Base-by-base conservation (phyloP, 345 rosid species). In the Citrus glauca region DNA sequence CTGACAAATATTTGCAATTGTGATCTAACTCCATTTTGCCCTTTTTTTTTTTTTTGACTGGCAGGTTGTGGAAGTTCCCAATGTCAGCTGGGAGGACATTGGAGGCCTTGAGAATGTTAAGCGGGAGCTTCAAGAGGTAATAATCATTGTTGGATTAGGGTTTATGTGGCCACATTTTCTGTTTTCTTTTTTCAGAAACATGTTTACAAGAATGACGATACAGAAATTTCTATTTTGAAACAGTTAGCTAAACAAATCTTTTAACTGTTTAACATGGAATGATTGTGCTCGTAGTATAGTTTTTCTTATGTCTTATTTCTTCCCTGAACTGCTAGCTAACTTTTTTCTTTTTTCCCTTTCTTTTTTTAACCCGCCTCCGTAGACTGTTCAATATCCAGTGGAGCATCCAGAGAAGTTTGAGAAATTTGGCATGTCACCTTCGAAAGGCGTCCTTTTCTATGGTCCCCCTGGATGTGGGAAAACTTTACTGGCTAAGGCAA, bases 361-460 rank as follows among this genome's bases (percentile, higher is more conserved):
- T 22, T 33, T 2, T 25, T 40, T 45, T 45, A 45, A 45, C 50
- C 50, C 17, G 4, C 5, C 50, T 66, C 53, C 37, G 30, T 77
- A 90, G 94, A 91, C 92, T 79, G 92, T 91, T 65, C 94, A 89
- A 80, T 91, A 89, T 78, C 94, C 94, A n/a, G 91, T 91, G 77
- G 94, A 91, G 91, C 94, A 91, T 61, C 94, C 94, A 4, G 92
- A 91, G 85, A 91, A 88, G 81, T 91, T 91, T 55, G 90, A 89
- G 89, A 91, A 91, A 77, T 89, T 91, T 82, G 94, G 91, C 8
- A 89, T 91, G 95, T 87, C 95, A 45, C 95, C 95, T n/a, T 91
- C 95, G 2, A 89, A 89, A 62, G 95, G 93, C 28, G 93, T 88
- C 78, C 89, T 91, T 22, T 89, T 91, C 88, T 91, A 91, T 60